These are phyloP conservation scores for Sungouiozyma intestinalis DNA, from an alignment of 805 yeast species.

Conservation along the genomic window DNA sequence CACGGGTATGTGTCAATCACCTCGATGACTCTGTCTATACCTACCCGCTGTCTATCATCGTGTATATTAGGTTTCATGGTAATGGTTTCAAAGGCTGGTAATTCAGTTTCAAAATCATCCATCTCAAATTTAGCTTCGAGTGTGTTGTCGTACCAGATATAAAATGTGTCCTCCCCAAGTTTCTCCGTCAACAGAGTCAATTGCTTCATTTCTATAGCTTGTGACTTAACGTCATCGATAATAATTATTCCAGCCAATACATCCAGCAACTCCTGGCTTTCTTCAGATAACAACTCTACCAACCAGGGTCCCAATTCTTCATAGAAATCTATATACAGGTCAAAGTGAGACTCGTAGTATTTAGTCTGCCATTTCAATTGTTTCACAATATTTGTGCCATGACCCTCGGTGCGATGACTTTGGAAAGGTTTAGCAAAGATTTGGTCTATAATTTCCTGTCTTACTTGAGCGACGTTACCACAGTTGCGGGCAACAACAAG, in stretches of 20 bases:
- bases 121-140: not conserved
- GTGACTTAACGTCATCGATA: conserved; percentile 15
- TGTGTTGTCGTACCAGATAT: conserved; percentile 1
- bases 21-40: conserved; percentile 35
- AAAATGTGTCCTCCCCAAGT: conserved; percentile 2
- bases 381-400: conserved; percentile 10
- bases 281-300: conserved; percentile 30
- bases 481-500: not conserved
- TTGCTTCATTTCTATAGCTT: not conserved
- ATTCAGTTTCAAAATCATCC: conserved; percentile 22
- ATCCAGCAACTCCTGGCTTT: conserved; percentile 32
- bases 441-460: not conserved
- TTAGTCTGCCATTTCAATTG: conserved; percentile 21
- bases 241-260: conserved; percentile 38
- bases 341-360: conserved; percentile 24
- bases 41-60: conserved; percentile 14
- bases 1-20: conserved; percentile 41
- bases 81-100: conserved; percentile 12
- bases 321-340: conserved; percentile 23
- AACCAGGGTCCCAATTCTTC: conserved; percentile 27
- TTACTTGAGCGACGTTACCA: not conserved
- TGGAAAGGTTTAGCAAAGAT: conserved; percentile 2
- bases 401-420: conserved; percentile 1
- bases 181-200: not conserved
- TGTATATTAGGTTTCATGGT: not conserved